phyloP scores from a whole-genome alignment of 371 early-diverging fungal genomes.

The Catenaria anguillulae region DNA sequence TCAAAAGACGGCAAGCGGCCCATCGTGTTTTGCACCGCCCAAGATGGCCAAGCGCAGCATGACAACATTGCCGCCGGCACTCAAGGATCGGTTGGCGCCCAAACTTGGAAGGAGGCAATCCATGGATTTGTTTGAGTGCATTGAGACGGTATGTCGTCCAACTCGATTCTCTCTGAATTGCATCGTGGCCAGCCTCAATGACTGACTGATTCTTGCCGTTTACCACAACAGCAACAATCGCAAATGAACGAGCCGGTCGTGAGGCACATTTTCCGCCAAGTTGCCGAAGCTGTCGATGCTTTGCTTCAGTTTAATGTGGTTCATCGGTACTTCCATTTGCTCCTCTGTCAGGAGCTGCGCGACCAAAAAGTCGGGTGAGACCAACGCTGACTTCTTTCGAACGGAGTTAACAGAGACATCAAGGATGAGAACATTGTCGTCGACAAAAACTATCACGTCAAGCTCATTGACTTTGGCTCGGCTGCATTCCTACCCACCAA shows the following conservation, averaged over 20 bases:
- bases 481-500: constrained; percentile 30
- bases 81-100: neutral
- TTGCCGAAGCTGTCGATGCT: constrained; percentile 46
- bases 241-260: constrained; percentile 40
- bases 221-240: constrained; percentile 17
- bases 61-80: neutral
- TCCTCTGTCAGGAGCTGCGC: neutral
- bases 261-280: constrained; percentile 49
- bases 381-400: constrained; percentile 1
- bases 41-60: neutral
- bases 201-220: neutral
- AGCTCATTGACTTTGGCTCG: constrained; percentile 70
- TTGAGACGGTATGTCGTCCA: constrained; percentile 23
- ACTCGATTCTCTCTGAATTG: neutral
- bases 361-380: neutral
- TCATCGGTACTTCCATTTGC: constrained; percentile 16
- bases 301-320: constrained; percentile 28
- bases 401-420: constrained; percentile 44
- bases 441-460: constrained; percentile 49
- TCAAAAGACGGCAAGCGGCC: too few species aligned
- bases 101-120: constrained; percentile 12
- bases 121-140: constrained; percentile 63
- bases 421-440: constrained; percentile 67
- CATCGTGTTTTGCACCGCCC: too few species aligned
- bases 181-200: neutral